Evolutionary conservation across 23 red algal genomes (phyloP).

Genomic region (Pyropia yezoensis): DNA sequence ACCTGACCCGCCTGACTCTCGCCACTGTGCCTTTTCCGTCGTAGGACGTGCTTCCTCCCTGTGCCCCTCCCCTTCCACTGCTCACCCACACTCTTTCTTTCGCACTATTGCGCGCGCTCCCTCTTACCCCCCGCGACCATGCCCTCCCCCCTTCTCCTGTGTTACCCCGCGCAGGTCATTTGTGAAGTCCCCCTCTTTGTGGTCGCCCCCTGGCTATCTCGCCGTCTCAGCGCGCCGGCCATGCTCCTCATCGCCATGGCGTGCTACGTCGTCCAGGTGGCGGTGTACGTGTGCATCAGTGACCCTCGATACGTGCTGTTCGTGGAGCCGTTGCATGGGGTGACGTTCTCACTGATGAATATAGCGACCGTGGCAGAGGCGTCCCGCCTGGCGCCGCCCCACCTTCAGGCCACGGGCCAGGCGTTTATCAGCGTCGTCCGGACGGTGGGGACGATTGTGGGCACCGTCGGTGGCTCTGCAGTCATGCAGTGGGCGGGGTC

Average conservation of each 20-base stretch:
- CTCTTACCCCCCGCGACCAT: too few species aligned
- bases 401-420: conserved; percentile 40
- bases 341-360: conserved; percentile 34
- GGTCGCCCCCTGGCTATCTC: conserved; percentile 3
- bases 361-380: conserved; percentile 19
- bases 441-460: conserved; percentile 15
- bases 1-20: too few species aligned
- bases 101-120: too few species aligned
- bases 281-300: conserved; percentile 27
- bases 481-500: conserved; percentile 11
- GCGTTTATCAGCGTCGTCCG: conserved; percentile 12
- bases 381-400: conserved; percentile 14
- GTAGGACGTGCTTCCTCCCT: too few species aligned
- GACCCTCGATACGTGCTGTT: conserved; percentile 39
- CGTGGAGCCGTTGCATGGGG: conserved; percentile 53
- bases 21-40: too few species aligned
- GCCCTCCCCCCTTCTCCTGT: too few species aligned
- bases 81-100: too few species aligned
- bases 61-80: too few species aligned
- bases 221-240: conserved; percentile 11
- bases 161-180: neutral
- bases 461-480: conserved; percentile 18
- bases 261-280: conserved; percentile 22
- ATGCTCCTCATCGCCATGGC: conserved; percentile 28
- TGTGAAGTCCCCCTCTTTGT: conserved; percentile 56